Base-by-base conservation (phyloP, 345 rosid genomes). In the Orychophragmus violaceus region DNA sequence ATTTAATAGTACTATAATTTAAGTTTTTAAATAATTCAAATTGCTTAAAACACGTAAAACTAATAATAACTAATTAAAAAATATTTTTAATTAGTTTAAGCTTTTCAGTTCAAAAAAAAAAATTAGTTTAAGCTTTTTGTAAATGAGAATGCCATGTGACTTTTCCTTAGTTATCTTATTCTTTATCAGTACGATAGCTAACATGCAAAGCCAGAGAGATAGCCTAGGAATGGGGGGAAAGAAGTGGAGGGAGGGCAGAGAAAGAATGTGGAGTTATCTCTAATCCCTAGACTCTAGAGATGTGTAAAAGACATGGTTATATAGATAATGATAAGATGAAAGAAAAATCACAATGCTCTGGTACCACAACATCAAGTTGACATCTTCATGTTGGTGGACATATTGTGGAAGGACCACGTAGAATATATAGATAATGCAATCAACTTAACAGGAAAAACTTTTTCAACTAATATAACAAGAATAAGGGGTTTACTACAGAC, bases 321-420 rank as follows among this genome's bases (percentile, higher is more conserved):
- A 11, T 4, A 50, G 5, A 51, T 36, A 17, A 5, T 51, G 69
- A 54, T 46, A 25, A 33, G 64, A 45, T 25, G 8, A n/a, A 32
- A 18, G 5, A n/a, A 51, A 50, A 59, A 65, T 7, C 32, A 35
- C 24, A 48, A 21, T 27, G 27, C 39, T 54, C 62, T 54, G 29
- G 74, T 59, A 45, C 70, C 63, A 70, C 62, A 10, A 42, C 50
- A 62, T 45, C 69, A 71, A 71, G 13, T 54, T 53, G 69, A 71
- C 13, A 5, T n/a, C n/a, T n/a, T n/a, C n/a, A 39, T 62, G 66
- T 48, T 12, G 16, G 57, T 29, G 28, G 48, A 21, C 53, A 51
- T 62, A 33, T 33, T 32, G 35, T 44, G 18, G 52, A 44, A 54
- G 69, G 59, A 63, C 64, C 58, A 71, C 75, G 13, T 11, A 30